These are phyloP conservation scores for Sordariomycetes sp. DNA, from an alignment of 2,329 filamentous ascomycete genomes.

Conservation along the genomic window DNA sequence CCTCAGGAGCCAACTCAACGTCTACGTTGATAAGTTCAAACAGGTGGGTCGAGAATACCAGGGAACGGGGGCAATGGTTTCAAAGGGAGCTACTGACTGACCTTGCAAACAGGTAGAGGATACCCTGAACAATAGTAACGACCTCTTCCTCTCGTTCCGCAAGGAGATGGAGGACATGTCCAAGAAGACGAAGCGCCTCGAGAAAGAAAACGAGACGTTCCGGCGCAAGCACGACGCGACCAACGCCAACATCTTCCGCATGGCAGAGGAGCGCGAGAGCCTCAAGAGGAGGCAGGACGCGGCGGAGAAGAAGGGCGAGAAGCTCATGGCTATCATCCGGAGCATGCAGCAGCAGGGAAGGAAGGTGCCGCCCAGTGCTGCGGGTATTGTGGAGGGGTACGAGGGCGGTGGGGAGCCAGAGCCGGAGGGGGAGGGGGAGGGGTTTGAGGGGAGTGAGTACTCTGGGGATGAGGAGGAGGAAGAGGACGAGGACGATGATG, in stretches of 20 bases:
- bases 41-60: slow-evolving; percentile 52
- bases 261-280: slow-evolving; percentile 88
- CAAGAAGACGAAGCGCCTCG: slow-evolving; percentile 92
- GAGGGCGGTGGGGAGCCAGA: slow-evolving; percentile 49
- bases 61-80: background rate
- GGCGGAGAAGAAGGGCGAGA: slow-evolving; percentile 63
- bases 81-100: background rate
- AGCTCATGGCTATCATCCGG: slow-evolving; percentile 86
- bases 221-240: slow-evolving; percentile 90
- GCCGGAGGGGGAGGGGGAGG: slow-evolving; percentile 47
- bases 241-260: slow-evolving; percentile 88
- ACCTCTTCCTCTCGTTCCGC: slow-evolving; percentile 88
- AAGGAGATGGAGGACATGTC: slow-evolving; percentile 99
- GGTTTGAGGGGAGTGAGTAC: slow-evolving; percentile 11
- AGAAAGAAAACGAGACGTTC: slow-evolving; percentile 87
- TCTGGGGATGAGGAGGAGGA: slow-evolving; percentile 50
- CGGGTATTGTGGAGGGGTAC: slow-evolving; percentile 42
- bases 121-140: slow-evolving; percentile 95
- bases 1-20: slow-evolving; percentile 86
- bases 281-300: slow-evolving; percentile 30
- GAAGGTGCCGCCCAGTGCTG: slow-evolving; percentile 54
- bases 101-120: slow-evolving; percentile 75
- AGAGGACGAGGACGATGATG: slow-evolving; percentile 37
- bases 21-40: slow-evolving; percentile 99
- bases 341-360: slow-evolving; percentile 93